A percentile compares a stretch with the other conserved stretches of the same genome.
Conservation (phyloP, 2,329 filamentous ascomycete species). For the Stemphylium vesicarium region DNA sequence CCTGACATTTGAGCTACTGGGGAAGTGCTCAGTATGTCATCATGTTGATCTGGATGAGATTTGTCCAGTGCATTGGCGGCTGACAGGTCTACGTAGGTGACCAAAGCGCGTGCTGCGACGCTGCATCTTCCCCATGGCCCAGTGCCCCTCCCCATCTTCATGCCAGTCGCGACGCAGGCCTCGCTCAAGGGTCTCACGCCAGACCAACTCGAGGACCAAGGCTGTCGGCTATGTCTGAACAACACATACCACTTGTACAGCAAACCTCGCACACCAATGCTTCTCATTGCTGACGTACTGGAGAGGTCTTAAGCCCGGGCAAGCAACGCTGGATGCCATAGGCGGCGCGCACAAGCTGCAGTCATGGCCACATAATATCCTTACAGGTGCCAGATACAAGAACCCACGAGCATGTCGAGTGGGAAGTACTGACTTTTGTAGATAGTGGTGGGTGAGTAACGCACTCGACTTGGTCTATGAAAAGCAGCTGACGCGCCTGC, state of each 20-base stretch:
- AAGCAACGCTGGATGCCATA: conserved; percentile 82
- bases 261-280: neutral
- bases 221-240: conserved; percentile 90
- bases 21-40: conserved; percentile 46
- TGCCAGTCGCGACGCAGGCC: conserved; percentile 97
- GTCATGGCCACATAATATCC: conserved; percentile 92
- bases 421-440: conserved; percentile 38
- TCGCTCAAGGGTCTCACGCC: conserved; percentile 94
- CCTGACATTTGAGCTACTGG: conserved; percentile 47
- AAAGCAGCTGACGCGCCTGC: conserved; percentile 34
- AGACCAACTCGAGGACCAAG: conserved; percentile 86
- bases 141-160: conserved; percentile 91
- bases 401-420: neutral
- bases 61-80: neutral
- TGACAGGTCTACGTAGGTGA: conserved; percentile 72
- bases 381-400: conserved; percentile 64
- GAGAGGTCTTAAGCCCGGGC: conserved; percentile 86
- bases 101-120: conserved; percentile 87
- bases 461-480: conserved; percentile 21
- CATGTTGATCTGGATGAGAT: neutral
- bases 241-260: conserved; percentile 88
- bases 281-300: conserved; percentile 24
- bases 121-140: conserved; percentile 89
- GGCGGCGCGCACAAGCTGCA: conserved; percentile 95
- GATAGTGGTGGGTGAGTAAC: conserved; percentile 55